These are phyloP conservation scores for Salvia hispanica DNA, from an alignment of 257 asterid species.

Conservation along the genomic window DNA sequence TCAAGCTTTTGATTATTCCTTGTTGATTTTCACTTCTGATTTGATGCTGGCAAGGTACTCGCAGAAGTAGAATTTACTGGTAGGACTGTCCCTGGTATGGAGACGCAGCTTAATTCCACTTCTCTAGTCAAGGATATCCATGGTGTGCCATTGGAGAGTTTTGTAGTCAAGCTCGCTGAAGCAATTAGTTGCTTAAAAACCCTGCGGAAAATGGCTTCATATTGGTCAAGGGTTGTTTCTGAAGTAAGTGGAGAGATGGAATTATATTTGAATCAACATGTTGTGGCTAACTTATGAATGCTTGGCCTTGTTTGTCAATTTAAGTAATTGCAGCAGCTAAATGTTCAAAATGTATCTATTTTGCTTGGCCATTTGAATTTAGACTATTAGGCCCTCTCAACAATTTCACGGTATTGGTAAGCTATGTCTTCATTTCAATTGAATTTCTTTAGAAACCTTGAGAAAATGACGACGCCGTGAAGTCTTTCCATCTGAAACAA, in stretches of 20 bases:
- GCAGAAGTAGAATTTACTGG: slow-evolving; percentile 77
- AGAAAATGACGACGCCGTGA: not conserved
- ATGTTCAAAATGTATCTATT: slow-evolving; percentile 24
- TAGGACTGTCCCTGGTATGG: slow-evolving; percentile 50
- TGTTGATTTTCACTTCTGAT: slow-evolving; percentile 64
- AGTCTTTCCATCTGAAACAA: slow-evolving; percentile 10
- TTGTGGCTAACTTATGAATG: slow-evolving; percentile 12
- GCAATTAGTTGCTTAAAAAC: slow-evolving; percentile 91
- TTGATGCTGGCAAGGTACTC: slow-evolving; percentile 84
- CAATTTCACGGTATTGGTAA: slow-evolving; percentile 19
- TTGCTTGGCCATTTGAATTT: slow-evolving; percentile 19
- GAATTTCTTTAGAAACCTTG: slow-evolving; percentile 7
- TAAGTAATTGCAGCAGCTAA: slow-evolving; percentile 16
- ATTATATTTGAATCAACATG: slow-evolving; percentile 23
- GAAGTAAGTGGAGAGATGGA: slow-evolving; percentile 70
- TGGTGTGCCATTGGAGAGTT: slow-evolving; percentile 92
- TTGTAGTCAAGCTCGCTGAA: slow-evolving; percentile 84
- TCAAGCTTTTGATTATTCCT: slow-evolving; percentile 36
- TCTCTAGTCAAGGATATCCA: slow-evolving; percentile 83
- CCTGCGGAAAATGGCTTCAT: slow-evolving; percentile 76
- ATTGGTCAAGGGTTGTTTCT: slow-evolving; percentile 81
- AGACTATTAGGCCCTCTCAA: slow-evolving; percentile 15
- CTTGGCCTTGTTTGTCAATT: not conserved
- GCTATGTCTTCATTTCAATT: slow-evolving; percentile 13
- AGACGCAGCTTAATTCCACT: slow-evolving; percentile 51